Evolutionary conservation across 2,329 filamentous ascomycete species (phyloP), one percentile per base, ranked within the genome.

Genomic region (Nemania sp.): DNA sequence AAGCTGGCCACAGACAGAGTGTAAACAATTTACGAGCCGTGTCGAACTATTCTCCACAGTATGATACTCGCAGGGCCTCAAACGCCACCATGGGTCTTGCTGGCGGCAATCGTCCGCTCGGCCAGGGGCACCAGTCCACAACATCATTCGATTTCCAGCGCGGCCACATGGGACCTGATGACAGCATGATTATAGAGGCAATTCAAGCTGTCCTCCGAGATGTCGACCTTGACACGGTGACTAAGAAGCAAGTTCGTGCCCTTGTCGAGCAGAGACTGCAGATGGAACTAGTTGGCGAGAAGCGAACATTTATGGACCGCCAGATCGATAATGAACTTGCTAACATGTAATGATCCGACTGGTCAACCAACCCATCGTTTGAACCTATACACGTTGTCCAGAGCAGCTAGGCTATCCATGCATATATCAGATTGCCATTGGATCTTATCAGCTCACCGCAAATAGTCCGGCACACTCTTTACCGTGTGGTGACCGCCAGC

Each of bases 161-260:
- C 18, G 80, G 80, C 46, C 75, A 80, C 57, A 68, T 74, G 21
- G 92, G 91, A 0, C 90, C 92, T 0, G 91, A 90, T 66, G 93
- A 98, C 70, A 81, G 80, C 47, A 84, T 87, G 62, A 97, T 99
- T 66, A 83, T 91, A 17, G 90, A 96, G 63, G 90, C 91, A 1
- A 94, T 98, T 64, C 90, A 92, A 71, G 81, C 83, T 52, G 95
- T 95, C 69, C 81, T 99, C 64, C 79, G 83, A 15, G 94, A 97
- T 71, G 92, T 97, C 0, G 94, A 99, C 75, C 82, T 99, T 43
- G 95, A 99, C 74, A 94, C 85, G n/a, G 91, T 98, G 49, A 99
- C 95, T 6, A 99, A 98, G 87, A 99, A 99, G 80, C 94, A 98
- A 79, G 89, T 95, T 58, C 85, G 91, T 52, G 93, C 91, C 3